phyloP scores from a whole-genome alignment of 2,329 filamentous ascomycete genomes.

The Exophiala spinifera region DNA sequence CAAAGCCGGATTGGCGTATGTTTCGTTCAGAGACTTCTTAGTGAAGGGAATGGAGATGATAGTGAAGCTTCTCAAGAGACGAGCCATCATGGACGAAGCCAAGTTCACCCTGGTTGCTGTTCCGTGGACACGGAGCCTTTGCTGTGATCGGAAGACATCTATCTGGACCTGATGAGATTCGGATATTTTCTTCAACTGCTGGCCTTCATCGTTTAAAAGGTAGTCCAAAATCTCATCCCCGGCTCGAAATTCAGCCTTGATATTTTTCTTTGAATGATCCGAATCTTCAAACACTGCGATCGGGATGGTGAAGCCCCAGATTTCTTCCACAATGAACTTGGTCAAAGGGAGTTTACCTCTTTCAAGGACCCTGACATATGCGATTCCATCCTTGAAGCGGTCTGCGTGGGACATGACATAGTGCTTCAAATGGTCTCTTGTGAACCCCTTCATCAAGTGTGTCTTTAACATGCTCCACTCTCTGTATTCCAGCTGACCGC shows the following conservation, averaged over 20 bases:
- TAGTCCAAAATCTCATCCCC: conserved; percentile 10
- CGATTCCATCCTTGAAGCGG: neutral
- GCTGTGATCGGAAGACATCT: conserved; percentile 8
- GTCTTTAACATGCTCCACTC: conserved; percentile 14
- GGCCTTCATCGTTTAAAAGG: conserved; percentile 8
- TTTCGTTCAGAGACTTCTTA: neutral
- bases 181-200: conserved; percentile 17
- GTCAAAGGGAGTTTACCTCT: conserved; percentile 1
- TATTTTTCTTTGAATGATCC: neutral
- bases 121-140: conserved; percentile 9
- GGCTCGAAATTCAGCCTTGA: neutral
- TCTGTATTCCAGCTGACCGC: conserved; percentile 15
- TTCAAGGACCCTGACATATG: neutral
- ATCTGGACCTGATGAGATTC: conserved; percentile 14
- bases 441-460: conserved; percentile 13
- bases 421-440: conserved; percentile 10
- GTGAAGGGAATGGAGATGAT: conserved; percentile 3
- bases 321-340: conserved; percentile 16
- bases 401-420: conserved; percentile 7
- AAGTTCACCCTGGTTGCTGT: neutral
- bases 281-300: neutral
- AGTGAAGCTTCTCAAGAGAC: conserved; percentile 2
- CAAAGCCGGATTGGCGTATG: conserved; percentile 7
- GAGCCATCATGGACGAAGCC: conserved; percentile 4
- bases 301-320: conserved; percentile 20